Base-by-base conservation (phyloP, 305 asterid genomes). In the Euphrasia arctica region DNA sequence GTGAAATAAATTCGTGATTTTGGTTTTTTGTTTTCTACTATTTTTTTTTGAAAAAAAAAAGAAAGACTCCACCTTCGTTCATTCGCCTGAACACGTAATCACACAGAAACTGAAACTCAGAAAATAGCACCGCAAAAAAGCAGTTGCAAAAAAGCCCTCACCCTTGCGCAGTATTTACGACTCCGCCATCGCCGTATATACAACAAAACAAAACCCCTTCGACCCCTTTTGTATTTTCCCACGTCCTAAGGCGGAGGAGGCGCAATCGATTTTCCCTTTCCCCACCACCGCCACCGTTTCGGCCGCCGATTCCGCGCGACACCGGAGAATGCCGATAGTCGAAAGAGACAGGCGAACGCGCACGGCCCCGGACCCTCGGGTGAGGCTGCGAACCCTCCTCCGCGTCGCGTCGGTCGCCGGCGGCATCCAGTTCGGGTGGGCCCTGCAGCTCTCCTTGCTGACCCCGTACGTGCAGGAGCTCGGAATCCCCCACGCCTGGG, bases 401-500 rank as follows among this genome's bases (percentile, higher is more conserved):
- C 83, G 90, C 43, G 82, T 81, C 13, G 78, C 94, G 0, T 83
- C 94, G 5, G 86, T 83, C 10, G 90, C 90, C 3, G 77, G 86
- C 48, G 94, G 94, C 9, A 83, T 86, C 14, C 90, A 86, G 62
- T 83, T 83, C 77, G 90, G 93, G 0, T 85, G 93, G 93, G 90
- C 88, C 34, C 49, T 89, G 31, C 95, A 86, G 56, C 77, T 89
- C 2, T 89, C 97, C 0, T 69, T 89, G 1, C 68, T 89, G n/a
- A 87, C 95, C 8, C 96, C 97, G 0, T 89, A 89, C 74, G 93
- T 86, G 29, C 96, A 89, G 42, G 89, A 89, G 72, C 94, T 89
- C 55, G 95, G 97, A 8, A 83, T 89, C 48, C 90, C 95, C 11
- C 97, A 89, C 83, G 86, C 82, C 1, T 89, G 89, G 89, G 81